A percentile compares a stretch with the other conserved stretches of the same genome.
Conservation (phyloP, 306 rosid genomes). For the Gynostemma pentaphyllum region DNA sequence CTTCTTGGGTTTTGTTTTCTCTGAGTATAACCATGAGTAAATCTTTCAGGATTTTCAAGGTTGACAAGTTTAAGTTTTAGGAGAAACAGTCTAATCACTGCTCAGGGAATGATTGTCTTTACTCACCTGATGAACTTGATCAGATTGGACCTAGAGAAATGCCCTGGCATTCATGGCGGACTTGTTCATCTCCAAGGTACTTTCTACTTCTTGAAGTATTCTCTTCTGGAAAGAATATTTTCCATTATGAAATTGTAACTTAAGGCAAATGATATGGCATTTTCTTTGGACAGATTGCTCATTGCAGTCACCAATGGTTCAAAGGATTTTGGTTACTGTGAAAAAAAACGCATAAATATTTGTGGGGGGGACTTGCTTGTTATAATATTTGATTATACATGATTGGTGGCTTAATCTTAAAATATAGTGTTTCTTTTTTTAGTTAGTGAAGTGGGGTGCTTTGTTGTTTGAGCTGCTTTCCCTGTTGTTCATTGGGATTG, state of each 20-base stretch:
- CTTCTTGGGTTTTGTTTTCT: constrained; percentile 1
- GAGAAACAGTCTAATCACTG: constrained; percentile 70
- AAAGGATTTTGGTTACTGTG: background rate
- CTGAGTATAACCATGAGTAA: constrained; percentile 10
- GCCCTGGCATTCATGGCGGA: constrained; percentile 85
- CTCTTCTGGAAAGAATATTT: background rate
- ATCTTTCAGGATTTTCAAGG: constrained; percentile 60
- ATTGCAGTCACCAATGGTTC: background rate
- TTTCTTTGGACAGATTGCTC: background rate
- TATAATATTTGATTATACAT: background rate
- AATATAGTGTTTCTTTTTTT: background rate
- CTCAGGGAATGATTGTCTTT: constrained; percentile 68
- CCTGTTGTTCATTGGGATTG: background rate
- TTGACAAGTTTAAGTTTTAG: constrained; percentile 77
- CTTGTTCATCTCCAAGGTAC: constrained; percentile 72
- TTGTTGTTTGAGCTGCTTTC: background rate
- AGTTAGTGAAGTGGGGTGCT: background rate
- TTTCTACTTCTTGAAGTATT: background rate
- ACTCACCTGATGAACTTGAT: constrained; percentile 54
- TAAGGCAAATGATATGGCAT: background rate
- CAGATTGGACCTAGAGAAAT: constrained; percentile 90
- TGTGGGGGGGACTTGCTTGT: background rate
- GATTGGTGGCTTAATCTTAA: background rate
- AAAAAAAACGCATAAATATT: background rate
- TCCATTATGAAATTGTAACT: background rate